Percentiles rank a stretch among this genome's conserved stretches.
Conservation (phyloP, 495 filamentous ascomycete species). For the Bacidia gigantensis region DNA sequence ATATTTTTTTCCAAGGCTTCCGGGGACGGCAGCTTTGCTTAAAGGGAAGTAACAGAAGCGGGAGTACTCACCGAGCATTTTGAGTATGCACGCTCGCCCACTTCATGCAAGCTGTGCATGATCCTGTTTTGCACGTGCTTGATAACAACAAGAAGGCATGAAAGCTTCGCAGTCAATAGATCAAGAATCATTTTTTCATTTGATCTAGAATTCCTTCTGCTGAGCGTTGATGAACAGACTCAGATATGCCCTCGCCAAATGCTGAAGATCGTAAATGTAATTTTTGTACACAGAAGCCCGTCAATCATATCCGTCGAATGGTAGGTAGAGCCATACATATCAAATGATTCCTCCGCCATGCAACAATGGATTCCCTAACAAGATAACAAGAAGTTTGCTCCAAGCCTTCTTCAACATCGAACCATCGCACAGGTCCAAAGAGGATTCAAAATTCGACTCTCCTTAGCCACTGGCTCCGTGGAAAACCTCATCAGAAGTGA, state of each 20-base stretch:
- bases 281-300: not conserved
- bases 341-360: not conserved
- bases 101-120: too few species aligned
- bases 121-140: too few species aligned
- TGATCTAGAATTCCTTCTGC: not conserved
- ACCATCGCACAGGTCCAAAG: too few species aligned
- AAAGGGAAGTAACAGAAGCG: too few species aligned
- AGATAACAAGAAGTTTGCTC: not conserved
- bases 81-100: too few species aligned
- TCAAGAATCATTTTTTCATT: not conserved
- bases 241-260: not conserved
- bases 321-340: not conserved
- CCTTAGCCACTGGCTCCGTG: not conserved
- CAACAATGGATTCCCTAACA: not conserved
- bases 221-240: not conserved
- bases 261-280: not conserved
- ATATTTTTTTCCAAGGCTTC: too few species aligned
- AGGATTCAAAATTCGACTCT: not conserved
- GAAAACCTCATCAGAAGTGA: slow-evolving; percentile 6
- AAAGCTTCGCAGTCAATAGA: not conserved
- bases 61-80: too few species aligned
- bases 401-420: not conserved
- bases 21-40: too few species aligned
- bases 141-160: not conserved
- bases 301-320: not conserved